Evolutionary conservation across 2,329 filamentous ascomycete genomes (phyloP), one percentile per base, ranked within the genome.

Genomic region (Paramyrothecium roridum): DNA sequence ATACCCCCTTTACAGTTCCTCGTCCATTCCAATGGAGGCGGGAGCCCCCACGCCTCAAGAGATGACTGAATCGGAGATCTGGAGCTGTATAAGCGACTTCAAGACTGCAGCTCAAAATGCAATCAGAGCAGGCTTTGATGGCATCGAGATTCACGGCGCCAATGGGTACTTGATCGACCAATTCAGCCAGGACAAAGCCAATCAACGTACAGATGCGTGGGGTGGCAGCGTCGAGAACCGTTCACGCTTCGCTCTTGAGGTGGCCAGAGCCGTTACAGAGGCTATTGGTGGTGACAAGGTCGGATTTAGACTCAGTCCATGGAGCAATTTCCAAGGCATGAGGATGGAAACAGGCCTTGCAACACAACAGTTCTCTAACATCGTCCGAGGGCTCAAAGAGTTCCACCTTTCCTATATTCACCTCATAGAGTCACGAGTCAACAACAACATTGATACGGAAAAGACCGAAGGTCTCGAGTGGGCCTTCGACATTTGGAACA

Each of bases 111-210:
- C 54, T 8, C 30, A 23, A 17, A 56, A 82, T 20, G 80, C 87
- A 1, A 68, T 89, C 1, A 75, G 78, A 1, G 83, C 81, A 3
- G 88, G 88, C 0, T 86, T 87, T 46, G 88, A 92, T 65, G 84
- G 83, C 2, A 82, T 91, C 52, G 88, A 91, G 59, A 65, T 77
- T 17, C 75, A 80, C 58, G 76, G 67, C 13, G 80, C 80, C 8
- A 83, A 85, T 59, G 82, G 82, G 1, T 87, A 87, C 59, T 70
- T 87, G 1, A 67, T 76, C 33, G 53, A 78, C 26, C 80, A 83
- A 50, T 72, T 83, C 21, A 68, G 77, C 3, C 13, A 57, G 13
- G 72, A 74, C 17, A 71, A 73, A 12, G 74, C 71, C 30, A 82
- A 82, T 61, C 65, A 69, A 45, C 70, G 80, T 43, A 79, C 75